Conservation (phyloP, 805 yeast species). For the Cyberlindnera samutprakarnensis region DNA sequence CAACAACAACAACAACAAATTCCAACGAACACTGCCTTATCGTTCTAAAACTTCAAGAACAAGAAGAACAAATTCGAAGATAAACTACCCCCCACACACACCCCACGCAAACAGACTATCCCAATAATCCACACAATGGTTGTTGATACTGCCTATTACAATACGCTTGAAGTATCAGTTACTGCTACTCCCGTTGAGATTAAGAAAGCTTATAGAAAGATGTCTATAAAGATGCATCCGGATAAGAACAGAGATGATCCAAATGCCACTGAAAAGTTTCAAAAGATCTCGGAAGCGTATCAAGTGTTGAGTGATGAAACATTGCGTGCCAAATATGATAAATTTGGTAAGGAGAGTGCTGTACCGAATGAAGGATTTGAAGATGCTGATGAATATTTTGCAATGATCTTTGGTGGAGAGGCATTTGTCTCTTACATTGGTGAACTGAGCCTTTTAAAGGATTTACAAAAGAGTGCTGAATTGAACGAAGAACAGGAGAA, state of each 20-base stretch:
- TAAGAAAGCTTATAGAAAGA: conserved; percentile 73
- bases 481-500: conserved; percentile 38
- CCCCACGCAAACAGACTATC: too few relatives aligned
- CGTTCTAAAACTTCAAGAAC: too few relatives aligned
- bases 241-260: conserved; percentile 78
- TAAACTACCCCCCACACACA: too few relatives aligned
- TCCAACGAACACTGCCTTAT: too few relatives aligned
- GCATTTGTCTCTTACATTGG: conserved; percentile 86
- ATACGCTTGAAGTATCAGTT: conserved; percentile 47
- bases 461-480: conserved; percentile 57
- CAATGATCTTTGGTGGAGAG: conserved; percentile 80
- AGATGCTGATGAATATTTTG: conserved; percentile 66
- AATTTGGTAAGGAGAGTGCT: conserved; percentile 66
- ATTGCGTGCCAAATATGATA: conserved; percentile 62
- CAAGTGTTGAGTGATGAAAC: conserved; percentile 65
- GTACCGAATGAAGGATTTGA: conserved; percentile 64
- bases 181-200: conserved; percentile 60
- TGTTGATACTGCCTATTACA: conserved; percentile 68
- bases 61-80: too few relatives aligned
- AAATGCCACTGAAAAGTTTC: conserved; percentile 64
- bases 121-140: conserved; percentile 44
- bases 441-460: conserved; percentile 71
- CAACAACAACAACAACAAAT: too few relatives aligned
- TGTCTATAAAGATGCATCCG: conserved; percentile 72
- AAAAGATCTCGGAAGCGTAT: conserved; percentile 59